Conservation (phyloP, 2,329 filamentous ascomycete genomes). For the Sclerotinia trifoliorum region DNA sequence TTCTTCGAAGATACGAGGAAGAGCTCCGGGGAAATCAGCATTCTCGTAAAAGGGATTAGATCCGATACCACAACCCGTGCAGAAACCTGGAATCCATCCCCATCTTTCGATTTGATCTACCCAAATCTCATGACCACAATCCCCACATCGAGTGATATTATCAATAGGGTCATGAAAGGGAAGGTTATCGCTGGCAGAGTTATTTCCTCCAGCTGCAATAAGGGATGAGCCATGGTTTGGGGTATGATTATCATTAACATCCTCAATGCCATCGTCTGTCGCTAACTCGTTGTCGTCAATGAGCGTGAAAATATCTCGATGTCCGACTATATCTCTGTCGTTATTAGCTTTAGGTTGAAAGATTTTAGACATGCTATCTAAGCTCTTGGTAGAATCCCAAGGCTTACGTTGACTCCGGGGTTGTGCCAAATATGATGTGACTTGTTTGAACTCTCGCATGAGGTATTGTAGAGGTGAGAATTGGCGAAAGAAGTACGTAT, state of each 20-base stretch:
- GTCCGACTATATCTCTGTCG: background rate
- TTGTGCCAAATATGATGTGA: background rate
- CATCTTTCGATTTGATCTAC: background rate
- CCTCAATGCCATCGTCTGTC: background rate
- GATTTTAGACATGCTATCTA: background rate
- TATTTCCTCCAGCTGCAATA: background rate
- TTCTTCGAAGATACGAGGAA: slow-evolving; percentile 22
- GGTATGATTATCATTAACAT: background rate
- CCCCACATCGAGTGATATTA: slow-evolving; percentile 29
- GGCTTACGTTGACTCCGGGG: background rate
- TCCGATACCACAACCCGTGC: slow-evolving; percentile 26
- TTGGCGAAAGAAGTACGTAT: background rate
- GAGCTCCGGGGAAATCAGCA: background rate
- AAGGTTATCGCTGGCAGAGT: slow-evolving; percentile 16
- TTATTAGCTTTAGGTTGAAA: background rate
- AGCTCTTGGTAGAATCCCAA: background rate
- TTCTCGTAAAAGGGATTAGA: slow-evolving; percentile 29
- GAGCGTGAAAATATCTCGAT: background rate
- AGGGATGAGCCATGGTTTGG: background rate
- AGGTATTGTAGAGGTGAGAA: background rate
- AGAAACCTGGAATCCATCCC: slow-evolving; percentile 23
- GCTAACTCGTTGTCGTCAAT: background rate
- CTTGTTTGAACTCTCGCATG: background rate
- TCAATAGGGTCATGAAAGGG: background rate
- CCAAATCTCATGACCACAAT: slow-evolving; percentile 35